These are phyloP conservation scores for Podila epigama DNA, from an alignment of 192 early-diverging fungal species.

Conservation along the genomic window DNA sequence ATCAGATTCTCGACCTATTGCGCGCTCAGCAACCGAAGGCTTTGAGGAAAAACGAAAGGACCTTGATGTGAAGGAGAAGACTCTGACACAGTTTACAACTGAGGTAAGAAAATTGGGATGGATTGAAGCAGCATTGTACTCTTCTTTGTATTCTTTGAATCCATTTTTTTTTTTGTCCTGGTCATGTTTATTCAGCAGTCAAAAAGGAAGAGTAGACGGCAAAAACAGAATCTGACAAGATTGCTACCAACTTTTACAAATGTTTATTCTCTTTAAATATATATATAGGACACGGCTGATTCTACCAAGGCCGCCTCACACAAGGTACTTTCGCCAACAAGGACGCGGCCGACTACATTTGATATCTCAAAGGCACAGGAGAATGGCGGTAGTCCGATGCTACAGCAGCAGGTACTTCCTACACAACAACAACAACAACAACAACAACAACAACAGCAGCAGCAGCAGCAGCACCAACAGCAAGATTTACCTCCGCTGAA, in stretches of 20 bases:
- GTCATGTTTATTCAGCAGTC: too few species aligned
- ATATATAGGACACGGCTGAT: constrained; percentile 3
- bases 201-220: too few species aligned
- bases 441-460: background rate
- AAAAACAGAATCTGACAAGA: too few species aligned
- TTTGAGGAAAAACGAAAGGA: background rate
- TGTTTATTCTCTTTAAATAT: too few species aligned
- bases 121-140: too few species aligned
- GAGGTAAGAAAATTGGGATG: too few species aligned
- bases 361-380: constrained; percentile 18
- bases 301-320: constrained; percentile 4
- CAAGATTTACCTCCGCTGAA: too few species aligned
- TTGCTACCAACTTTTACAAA: too few species aligned
- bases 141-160: too few species aligned
- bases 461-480: background rate
- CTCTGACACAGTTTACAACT: background rate
- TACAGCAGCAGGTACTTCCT: background rate
- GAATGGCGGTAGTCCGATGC: background rate
- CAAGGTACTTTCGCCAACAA: constrained; percentile 23
- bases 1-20: background rate
- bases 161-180: too few species aligned
- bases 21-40: background rate
- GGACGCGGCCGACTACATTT: constrained; percentile 15
- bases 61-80: background rate
- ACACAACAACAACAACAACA: background rate